Conservation (phyloP, 768 basidiomycete genomes). For the Leccinum rimulosum region DNA sequence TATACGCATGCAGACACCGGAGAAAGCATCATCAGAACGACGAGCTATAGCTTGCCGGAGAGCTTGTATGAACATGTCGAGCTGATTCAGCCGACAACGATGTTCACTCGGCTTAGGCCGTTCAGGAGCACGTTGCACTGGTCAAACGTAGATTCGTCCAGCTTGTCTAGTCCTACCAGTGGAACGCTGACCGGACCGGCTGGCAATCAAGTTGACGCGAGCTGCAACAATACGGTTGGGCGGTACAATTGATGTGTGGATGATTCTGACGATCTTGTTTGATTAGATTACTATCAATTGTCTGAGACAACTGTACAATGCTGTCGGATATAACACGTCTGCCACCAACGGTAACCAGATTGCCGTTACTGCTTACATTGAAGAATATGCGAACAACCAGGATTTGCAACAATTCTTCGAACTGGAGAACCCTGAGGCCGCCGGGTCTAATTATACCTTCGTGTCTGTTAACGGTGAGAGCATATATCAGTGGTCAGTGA, state of each 20-base stretch:
- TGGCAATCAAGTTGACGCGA: constrained; percentile 42
- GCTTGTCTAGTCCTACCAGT: neutral
- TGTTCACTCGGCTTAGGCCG: constrained; percentile 51
- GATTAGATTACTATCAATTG: constrained; percentile 49
- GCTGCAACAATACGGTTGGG: constrained; percentile 41
- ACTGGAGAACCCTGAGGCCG: constrained; percentile 46
- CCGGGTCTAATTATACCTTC: constrained; percentile 49
- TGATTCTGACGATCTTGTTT: neutral
- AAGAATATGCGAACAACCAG: constrained; percentile 47
- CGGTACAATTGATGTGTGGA: neutral
- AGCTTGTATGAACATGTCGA: constrained; percentile 60
- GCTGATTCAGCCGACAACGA: constrained; percentile 69
- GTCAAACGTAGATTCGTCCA: constrained; percentile 12
- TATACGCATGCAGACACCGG: constrained; percentile 56
- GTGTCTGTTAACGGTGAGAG: constrained; percentile 14
- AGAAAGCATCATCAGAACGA: constrained; percentile 59
- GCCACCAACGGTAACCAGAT: constrained; percentile 45
- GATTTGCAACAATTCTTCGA: constrained; percentile 54
- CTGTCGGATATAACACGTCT: constrained; percentile 43
- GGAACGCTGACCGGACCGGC: constrained; percentile 28
- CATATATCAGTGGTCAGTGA: neutral
- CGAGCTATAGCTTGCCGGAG: constrained; percentile 63
- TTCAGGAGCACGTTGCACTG: constrained; percentile 42
- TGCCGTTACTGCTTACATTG: constrained; percentile 55
- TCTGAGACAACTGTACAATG: constrained; percentile 54